Evolutionary conservation across 2,329 filamentous ascomycete species (phyloP), one percentile per base, ranked within the genome.

Genomic region (Trichoderma atroviride): DNA sequence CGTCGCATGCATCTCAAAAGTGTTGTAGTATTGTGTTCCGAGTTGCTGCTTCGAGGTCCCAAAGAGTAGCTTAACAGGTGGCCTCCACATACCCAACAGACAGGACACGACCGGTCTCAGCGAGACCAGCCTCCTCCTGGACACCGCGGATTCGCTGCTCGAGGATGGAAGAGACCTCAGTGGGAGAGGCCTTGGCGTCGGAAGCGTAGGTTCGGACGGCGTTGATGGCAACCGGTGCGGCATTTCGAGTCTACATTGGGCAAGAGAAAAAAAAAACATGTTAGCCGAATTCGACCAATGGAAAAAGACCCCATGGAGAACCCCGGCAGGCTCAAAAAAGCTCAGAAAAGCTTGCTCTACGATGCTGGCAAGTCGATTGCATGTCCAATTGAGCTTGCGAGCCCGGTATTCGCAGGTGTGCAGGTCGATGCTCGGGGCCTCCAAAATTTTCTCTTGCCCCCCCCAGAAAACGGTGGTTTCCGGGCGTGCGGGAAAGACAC

Each of bases 81-180:
- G 37, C 27, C 74, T 78, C 77, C 76, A 91, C 94, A 82, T 96
- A 98, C 95, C 95, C 95, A 84, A 99, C 94, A 81, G 94, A 97
- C 79, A 99, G 91, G 81, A 99, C 96, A 86, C 95, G 94, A 82
- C 96, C 96, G 81, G 96, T 99, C 92, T 99, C 96, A 83, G 96
- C 94, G 79, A 99, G 92, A 83, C 89, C 90, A 81, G 93, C 88
- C 88, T 98, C 96, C 87, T 98, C 96, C 85, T 97, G 92, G 77
- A 98, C 93, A 88, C 96, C 96, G 82, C 96, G 93, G 81, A 99
- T 99, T 85, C 94, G 90, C 90, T 98, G 95, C 88, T 98, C 96
- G 82, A 99, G 92, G 84, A 99, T 98, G 78, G 95, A 97, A 78
- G 96, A 98, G 79, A 98, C 95, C 88, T 99, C 96, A 79, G 95